phyloP scores from a whole-genome alignment of 345 rosid genomes.

The Eucalyptus marginata region DNA sequence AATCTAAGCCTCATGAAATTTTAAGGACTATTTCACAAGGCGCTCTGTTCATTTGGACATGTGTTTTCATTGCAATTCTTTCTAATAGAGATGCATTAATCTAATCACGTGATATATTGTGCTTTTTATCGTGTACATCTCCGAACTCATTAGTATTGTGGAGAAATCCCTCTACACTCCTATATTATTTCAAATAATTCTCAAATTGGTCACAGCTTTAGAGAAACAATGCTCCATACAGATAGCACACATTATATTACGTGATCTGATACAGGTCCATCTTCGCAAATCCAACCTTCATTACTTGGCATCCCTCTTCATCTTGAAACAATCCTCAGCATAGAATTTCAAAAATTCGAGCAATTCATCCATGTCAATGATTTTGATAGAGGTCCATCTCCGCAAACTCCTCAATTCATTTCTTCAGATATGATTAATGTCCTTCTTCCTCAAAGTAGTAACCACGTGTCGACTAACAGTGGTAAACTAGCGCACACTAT shows the following conservation, averaged over 20 bases:
- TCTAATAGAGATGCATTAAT: too few relatives aligned
- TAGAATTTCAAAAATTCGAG: slow-evolving; percentile 3
- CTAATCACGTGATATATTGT: too few relatives aligned
- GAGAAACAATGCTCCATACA: slow-evolving; percentile 1
- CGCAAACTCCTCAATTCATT: neutral
- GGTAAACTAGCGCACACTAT: slow-evolving; percentile 11
- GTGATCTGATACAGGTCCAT: too few relatives aligned
- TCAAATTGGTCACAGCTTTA: neutral
- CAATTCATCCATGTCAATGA: slow-evolving; percentile 9
- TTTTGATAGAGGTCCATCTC: neutral
- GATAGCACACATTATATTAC: neutral
- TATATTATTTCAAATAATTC: slow-evolving; percentile 8
- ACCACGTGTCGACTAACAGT: neutral
- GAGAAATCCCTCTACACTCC: slow-evolving; percentile 5
- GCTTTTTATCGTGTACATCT: too few relatives aligned
- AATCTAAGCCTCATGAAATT: too few relatives aligned
- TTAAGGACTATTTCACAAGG: too few relatives aligned
- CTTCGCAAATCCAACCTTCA: too few relatives aligned
- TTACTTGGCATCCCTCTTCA: too few relatives aligned
- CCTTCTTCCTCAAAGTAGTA: slow-evolving; percentile 1
- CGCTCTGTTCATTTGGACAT: too few relatives aligned
- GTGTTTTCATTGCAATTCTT: too few relatives aligned
- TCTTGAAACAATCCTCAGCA: neutral
- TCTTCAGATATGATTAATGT: neutral
- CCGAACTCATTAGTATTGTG: neutral